Evolutionary conservation across 768 basidiomycete species (phyloP).

Genomic region (Leccinum disarticulatum): DNA sequence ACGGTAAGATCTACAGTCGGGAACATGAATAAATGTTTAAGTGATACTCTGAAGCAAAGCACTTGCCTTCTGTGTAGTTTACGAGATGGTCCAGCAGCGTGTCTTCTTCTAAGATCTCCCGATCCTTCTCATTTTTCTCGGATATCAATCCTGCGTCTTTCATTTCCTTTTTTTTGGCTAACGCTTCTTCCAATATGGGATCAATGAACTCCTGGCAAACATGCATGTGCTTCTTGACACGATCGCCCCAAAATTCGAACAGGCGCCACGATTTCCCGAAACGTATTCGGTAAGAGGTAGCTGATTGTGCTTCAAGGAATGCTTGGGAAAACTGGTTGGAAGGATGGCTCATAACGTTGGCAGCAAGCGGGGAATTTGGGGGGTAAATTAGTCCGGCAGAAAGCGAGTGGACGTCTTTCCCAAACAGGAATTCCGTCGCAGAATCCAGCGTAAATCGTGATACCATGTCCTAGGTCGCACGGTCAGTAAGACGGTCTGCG

Average conservation of each 20-base stretch:
- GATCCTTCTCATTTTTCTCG: conserved; percentile 8
- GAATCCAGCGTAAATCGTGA: conserved; percentile 61
- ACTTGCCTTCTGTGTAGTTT: conserved; percentile 28
- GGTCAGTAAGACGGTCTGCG: neutral
- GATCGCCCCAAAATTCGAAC: conserved; percentile 51
- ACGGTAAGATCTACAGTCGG: conserved; percentile 28
- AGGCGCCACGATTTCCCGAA: conserved; percentile 51
- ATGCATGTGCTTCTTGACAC: conserved; percentile 43
- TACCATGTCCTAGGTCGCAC: conserved; percentile 44
- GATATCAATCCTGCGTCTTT: conserved; percentile 22
- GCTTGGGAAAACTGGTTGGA: conserved; percentile 47
- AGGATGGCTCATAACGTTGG: conserved; percentile 27
- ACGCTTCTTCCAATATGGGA: conserved; percentile 50
- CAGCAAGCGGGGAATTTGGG: conserved; percentile 15
- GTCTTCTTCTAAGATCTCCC: conserved; percentile 21
- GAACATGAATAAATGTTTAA: neutral
- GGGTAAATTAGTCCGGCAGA: conserved; percentile 51
- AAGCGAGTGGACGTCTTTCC: conserved; percentile 46
- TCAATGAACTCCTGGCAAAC: conserved; percentile 52
- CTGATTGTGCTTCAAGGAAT: conserved; percentile 49
- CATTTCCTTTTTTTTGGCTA: conserved; percentile 37
- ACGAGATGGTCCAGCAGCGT: conserved; percentile 34
- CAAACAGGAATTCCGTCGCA: conserved; percentile 59
- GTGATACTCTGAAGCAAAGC: neutral
- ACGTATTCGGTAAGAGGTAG: conserved; percentile 39